Base-by-base conservation (phyloP, 2,329 filamentous ascomycete genomes). In the Fonsecaea nubica region DNA sequence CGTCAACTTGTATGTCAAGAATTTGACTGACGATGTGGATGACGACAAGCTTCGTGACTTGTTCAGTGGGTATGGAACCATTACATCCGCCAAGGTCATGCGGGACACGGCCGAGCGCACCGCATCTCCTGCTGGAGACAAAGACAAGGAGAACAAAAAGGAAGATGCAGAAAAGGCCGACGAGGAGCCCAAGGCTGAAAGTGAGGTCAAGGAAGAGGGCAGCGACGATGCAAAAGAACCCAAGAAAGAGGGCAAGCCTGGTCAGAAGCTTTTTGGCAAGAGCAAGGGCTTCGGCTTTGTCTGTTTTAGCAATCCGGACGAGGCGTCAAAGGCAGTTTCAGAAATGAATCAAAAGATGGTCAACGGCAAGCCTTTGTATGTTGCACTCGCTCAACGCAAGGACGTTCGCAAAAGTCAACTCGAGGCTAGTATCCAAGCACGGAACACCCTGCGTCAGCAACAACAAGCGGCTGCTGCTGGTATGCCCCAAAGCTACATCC, bases 261-360 rank as follows among this genome's bases (percentile, higher is more conserved):
- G 86, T 76, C 88, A 88, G 83, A 87, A 86, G 80, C 78, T 84
- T 60, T 86, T 96, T 68, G 95, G 95, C 80, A 98, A 98, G 91
- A 97, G 93, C 90, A 99, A 98, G 87, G 95, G 95, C 80, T 99
- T 99, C 80, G 95, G 95, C 76, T 99, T 99, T 81, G 95, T 99
- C 77, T 99, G 95, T 91, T 99, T 99, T 86, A 95, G 92, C 87
- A 98, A 96, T 86, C 93, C 95, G 68, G 95, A 99, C 76, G 95
- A 99, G 80, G 95, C 95, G 72, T 97, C 94, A 83, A 98, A 98
- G 89, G 95, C 95, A 72, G 94, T 99, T 72, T 93, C 93, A 68
- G 95, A 99, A 82, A 97, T 98, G 92, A 99, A 99, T 86, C 94
- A 98, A 86, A 93, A 95, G 81, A 99, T 99, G 95, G 86, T 98